phyloP scores from a whole-genome alignment of 441 rosid species.

The Capsella rubella region DNA sequence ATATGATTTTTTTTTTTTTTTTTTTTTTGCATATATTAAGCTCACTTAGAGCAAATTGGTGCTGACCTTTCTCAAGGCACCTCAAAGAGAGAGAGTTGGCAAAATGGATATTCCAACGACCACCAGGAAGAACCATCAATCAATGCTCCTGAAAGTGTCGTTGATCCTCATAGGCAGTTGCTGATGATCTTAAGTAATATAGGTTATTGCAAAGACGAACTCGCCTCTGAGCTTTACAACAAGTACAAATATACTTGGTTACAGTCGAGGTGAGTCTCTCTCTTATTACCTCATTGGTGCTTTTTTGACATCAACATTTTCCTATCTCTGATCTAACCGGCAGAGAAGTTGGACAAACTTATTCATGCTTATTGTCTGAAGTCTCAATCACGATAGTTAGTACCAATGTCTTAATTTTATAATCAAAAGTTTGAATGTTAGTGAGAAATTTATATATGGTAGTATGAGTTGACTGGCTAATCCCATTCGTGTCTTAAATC shows the following conservation, averaged over 20 bases:
- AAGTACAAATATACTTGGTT: slow-evolving; percentile 83
- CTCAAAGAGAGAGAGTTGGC: slow-evolving; percentile 57
- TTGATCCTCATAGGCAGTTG: slow-evolving; percentile 77
- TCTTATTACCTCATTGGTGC: slow-evolving; percentile 15
- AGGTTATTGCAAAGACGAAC: slow-evolving; percentile 97
- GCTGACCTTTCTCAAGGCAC: slow-evolving; percentile 69
- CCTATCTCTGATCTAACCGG: slow-evolving; percentile 1
- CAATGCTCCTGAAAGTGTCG: slow-evolving; percentile 63
- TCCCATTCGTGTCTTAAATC: slow-evolving; percentile 22
- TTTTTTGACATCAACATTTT: not conserved
- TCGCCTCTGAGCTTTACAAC: slow-evolving; percentile 81
- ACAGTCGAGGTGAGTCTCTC: slow-evolving; percentile 62
- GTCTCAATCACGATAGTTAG: not conserved
- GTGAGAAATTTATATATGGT: slow-evolving; percentile 3
- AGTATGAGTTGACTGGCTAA: slow-evolving; percentile 16
- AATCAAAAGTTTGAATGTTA: too few relatives aligned
- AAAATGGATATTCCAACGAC: slow-evolving; percentile 70
- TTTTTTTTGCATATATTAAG: slow-evolving; percentile 47
- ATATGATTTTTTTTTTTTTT: not conserved
- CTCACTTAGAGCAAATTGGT: slow-evolving; percentile 82
- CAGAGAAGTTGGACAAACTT: slow-evolving; percentile 20
- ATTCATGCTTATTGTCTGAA: slow-evolving; percentile 7
- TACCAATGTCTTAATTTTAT: not conserved
- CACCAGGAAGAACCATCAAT: slow-evolving; percentile 49
- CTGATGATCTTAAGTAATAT: slow-evolving; percentile 87